Percentiles rank a stretch among this genome's conserved stretches.
These are phyloP conservation scores for Penicillium sp. DNA, from an alignment of 2,329 filamentous ascomycete species.

Conservation along the genomic window DNA sequence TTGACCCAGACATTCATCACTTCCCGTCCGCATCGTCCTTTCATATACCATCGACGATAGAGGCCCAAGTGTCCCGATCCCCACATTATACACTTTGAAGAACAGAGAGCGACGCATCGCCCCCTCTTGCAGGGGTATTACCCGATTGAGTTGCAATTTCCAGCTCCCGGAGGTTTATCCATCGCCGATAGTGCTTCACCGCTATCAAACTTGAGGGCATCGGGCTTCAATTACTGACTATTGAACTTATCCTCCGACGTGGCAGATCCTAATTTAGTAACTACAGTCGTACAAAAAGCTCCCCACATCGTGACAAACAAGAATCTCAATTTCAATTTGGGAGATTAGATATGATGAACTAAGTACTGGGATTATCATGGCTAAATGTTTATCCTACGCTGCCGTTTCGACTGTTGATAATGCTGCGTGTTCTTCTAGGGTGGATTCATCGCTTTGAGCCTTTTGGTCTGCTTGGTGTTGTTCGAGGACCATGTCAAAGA, in stretches of 20 bases:
- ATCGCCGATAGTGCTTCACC: not conserved
- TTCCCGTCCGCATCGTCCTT: not conserved
- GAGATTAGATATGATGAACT: not conserved
- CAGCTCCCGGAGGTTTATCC: constrained; percentile 4
- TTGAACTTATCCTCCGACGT: not conserved
- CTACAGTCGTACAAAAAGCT: not conserved
- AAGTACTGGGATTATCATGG: not conserved
- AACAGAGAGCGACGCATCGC: not conserved
- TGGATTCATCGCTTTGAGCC: constrained; percentile 3
- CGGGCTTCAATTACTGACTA: not conserved
- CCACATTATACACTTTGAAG: constrained; percentile 19
- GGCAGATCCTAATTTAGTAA: not conserved
- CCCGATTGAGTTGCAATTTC: constrained; percentile 29
- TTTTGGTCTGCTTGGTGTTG: constrained; percentile 43
- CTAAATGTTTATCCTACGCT: constrained; percentile 11
- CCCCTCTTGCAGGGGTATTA: constrained; percentile 12
- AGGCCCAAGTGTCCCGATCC: constrained; percentile 12
- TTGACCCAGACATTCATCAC: not conserved
- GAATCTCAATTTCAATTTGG: not conserved
- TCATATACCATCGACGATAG: constrained; percentile 16
- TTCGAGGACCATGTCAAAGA: constrained; percentile 47
- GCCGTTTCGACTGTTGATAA: constrained; percentile 11
- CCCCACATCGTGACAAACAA: not conserved
- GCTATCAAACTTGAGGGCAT: not conserved
- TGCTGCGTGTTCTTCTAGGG: constrained; percentile 4